These are phyloP conservation scores for Geosiphon pyriformis DNA, from an alignment of 192 early-diverging fungal genomes.

Conservation along the genomic window DNA sequence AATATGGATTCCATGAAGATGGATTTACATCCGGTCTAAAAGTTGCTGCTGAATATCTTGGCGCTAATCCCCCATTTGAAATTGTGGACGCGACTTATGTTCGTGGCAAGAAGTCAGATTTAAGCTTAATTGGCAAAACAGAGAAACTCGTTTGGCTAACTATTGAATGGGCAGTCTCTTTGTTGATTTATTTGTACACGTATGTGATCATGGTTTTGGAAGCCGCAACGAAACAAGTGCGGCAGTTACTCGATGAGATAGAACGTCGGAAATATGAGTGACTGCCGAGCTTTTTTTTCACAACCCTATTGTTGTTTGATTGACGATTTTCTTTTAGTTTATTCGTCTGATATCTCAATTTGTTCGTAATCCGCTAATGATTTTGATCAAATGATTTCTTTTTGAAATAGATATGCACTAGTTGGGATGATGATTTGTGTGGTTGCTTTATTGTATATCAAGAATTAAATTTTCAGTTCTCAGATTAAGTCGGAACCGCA, in stretches of 20 bases:
- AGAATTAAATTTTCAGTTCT: no score
- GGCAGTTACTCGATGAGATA: background rate
- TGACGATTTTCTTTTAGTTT: no score
- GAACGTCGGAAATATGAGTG: background rate
- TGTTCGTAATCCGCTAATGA: no score
- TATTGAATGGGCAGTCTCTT: background rate
- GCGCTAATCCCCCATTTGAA: constrained; percentile 36
- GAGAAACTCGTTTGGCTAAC: constrained; percentile 5
- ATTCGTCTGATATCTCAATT: no score
- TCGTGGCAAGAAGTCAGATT: constrained; percentile 6
- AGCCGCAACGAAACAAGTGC: background rate
- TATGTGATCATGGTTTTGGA: background rate
- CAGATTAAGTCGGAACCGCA: no score
- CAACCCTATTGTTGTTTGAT: no score
- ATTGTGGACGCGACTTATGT: constrained; percentile 23
- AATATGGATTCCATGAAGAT: constrained; percentile 67
- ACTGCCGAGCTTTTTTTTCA: background rate
- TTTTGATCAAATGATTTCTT: no score
- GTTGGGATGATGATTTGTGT: no score
- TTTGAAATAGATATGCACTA: no score
- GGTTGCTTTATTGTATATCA: no score
- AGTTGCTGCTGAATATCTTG: constrained; percentile 42
- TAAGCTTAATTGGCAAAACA: background rate
- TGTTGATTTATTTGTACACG: background rate
- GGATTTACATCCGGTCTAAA: constrained; percentile 54